Evolutionary conservation across 208 protist species (phyloP).

Genomic region (Strigomonas culicis): DNA sequence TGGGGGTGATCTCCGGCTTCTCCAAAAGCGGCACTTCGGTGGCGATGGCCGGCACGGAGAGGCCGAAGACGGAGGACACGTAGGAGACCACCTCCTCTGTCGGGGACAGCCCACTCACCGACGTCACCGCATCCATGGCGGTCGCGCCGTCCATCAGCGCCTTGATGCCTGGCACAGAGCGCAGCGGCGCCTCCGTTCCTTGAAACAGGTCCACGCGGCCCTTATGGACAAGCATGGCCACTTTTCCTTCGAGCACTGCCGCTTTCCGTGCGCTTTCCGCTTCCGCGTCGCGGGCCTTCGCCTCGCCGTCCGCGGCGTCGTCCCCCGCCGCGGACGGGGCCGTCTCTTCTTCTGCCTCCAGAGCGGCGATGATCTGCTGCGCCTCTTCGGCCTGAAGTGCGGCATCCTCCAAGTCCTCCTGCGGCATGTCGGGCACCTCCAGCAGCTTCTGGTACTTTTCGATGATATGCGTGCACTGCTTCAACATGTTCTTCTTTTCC

Average conservation of each 20-base stretch:
- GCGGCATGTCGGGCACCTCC: constrained; percentile 17
- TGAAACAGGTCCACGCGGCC: not conserved
- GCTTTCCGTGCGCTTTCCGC: not conserved
- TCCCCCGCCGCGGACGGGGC: not conserved
- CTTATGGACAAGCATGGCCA: not conserved
- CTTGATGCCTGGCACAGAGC: constrained; percentile 23
- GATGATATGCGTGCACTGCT: constrained; percentile 24
- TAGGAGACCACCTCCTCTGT: constrained; percentile 24
- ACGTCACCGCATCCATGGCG: constrained; percentile 18
- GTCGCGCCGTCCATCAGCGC: constrained; percentile 15
- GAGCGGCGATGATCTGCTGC: constrained; percentile 31
- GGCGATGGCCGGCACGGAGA: not conserved
- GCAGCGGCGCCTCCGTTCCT: constrained; percentile 1
- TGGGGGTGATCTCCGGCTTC: not conserved
- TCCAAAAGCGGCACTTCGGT: not conserved
- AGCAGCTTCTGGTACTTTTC: constrained; percentile 29
- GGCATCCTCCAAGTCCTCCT: constrained; percentile 38
- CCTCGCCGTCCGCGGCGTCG: constrained; percentile 8
- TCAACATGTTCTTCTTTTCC: constrained; percentile 33
- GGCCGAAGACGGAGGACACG: not conserved
- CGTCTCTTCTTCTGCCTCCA: constrained; percentile 21
- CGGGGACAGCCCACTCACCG: constrained; percentile 27
- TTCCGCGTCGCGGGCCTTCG: not conserved
- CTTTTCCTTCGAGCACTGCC: not conserved
- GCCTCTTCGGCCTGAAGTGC: constrained; percentile 29